Conservation (phyloP, 2,329 filamentous ascomycete genomes). For the Exserohilum rostratum region DNA sequence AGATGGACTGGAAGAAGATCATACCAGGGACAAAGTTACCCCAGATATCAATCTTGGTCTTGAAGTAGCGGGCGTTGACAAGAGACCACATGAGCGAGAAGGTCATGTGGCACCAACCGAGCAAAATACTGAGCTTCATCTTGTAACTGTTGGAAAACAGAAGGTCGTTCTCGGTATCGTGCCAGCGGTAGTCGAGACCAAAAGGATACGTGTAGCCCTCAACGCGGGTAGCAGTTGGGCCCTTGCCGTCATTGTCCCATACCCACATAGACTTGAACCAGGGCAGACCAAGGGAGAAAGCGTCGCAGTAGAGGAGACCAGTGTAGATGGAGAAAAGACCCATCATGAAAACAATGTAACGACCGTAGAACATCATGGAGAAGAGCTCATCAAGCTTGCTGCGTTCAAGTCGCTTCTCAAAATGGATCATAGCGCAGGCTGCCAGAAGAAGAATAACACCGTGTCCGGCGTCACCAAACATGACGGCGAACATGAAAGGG, state of each 20-base stretch:
- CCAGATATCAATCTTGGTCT: slow-evolving; percentile 92
- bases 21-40: slow-evolving; percentile 97
- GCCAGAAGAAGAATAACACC: slow-evolving; percentile 86
- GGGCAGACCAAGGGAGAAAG: slow-evolving; percentile 91
- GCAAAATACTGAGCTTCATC: slow-evolving; percentile 99
- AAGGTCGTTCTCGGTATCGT: slow-evolving; percentile 91
- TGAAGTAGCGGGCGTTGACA: slow-evolving; percentile 94
- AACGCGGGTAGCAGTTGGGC: slow-evolving; percentile 68
- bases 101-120: slow-evolving; percentile 98
- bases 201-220: slow-evolving; percentile 89
- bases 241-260: slow-evolving; percentile 72
- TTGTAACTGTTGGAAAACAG: slow-evolving; percentile 99
- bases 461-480: slow-evolving; percentile 98
- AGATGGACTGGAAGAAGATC: slow-evolving; percentile 99
- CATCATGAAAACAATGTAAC: slow-evolving; percentile 99
- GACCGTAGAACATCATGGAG: slow-evolving; percentile 97
- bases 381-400: slow-evolving; percentile 98
- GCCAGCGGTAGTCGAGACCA: slow-evolving; percentile 95
- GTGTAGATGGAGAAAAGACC: slow-evolving; percentile 96
- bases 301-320: slow-evolving; percentile 96
- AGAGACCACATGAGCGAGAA: slow-evolving; percentile 94
- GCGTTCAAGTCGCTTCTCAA: slow-evolving; percentile 78
- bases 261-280: slow-evolving; percentile 90
- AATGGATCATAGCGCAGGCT: slow-evolving; percentile 92
- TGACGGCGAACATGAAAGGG: slow-evolving; percentile 99